These are phyloP conservation scores for Combretum micranthum DNA, from an alignment of 345 rosid species.

Conservation along the genomic window DNA sequence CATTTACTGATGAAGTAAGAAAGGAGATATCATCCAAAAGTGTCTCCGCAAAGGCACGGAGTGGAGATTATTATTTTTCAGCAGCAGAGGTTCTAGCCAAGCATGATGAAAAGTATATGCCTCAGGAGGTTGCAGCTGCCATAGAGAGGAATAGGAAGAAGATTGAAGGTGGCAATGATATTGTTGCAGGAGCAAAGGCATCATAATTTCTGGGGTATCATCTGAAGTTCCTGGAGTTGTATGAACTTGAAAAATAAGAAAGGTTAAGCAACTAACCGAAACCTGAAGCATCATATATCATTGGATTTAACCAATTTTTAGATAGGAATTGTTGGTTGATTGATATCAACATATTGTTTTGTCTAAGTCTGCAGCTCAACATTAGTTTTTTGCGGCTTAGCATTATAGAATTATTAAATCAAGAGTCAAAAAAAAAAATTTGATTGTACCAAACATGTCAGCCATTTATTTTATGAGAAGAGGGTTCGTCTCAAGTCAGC, in stretches of 20 bases:
- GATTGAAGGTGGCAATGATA: conserved; percentile 32
- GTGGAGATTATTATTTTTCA: conserved; percentile 56
- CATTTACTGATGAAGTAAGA: conserved; percentile 51
- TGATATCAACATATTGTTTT: too few species aligned
- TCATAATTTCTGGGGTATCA: background rate
- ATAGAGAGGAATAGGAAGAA: conserved; percentile 91
- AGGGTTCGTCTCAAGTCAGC: too few species aligned
- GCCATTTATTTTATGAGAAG: too few species aligned
- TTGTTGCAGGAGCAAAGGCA: conserved; percentile 7
- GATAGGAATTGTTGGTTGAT: too few species aligned
- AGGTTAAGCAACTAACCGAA: background rate
- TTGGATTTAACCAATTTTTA: too few species aligned
- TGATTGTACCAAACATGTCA: too few species aligned
- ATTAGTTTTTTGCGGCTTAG: too few species aligned
- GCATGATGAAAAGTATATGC: conserved; percentile 99
- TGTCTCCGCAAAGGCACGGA: conserved; percentile 65
- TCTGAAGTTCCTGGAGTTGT: background rate
- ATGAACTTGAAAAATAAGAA: background rate
- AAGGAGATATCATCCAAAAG: conserved; percentile 37
- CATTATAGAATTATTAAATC: too few species aligned
- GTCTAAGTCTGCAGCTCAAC: too few species aligned
- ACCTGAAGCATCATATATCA: background rate
- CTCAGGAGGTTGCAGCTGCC: conserved; percentile 85
- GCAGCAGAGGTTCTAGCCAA: conserved; percentile 90
- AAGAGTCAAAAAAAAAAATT: too few species aligned